A percentile compares a stretch with the other conserved stretches of the same genome.
Evolutionary conservation across 2,329 filamentous ascomycete species (phyloP).

Genomic region (Chrysosphaeria jannelii): DNA sequence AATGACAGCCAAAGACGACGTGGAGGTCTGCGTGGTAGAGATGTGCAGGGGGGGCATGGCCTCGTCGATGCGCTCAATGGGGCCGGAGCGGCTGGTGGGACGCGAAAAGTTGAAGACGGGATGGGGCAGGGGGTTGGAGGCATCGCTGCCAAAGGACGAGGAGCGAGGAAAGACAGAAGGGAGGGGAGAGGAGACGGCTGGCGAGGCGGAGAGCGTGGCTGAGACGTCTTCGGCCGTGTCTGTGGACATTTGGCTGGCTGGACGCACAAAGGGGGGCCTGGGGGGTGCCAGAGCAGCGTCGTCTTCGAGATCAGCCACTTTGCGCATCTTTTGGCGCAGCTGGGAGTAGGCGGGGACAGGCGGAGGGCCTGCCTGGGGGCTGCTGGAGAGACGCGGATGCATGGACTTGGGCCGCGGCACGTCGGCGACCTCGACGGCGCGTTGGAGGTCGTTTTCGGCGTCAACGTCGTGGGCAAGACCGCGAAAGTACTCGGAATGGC

Average conservation of each 20-base stretch:
- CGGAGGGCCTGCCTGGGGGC: no score
- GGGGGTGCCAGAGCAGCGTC: no score
- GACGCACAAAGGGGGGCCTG: no score
- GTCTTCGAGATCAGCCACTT: no score
- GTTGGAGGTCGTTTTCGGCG: slow-evolving; percentile 7
- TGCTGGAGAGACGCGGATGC: slow-evolving; percentile 47
- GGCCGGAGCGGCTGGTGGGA: slow-evolving; percentile 50
- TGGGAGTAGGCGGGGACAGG: no score
- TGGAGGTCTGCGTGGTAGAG: slow-evolving; percentile 30
- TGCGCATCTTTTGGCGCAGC: no score
- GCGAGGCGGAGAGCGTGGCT: slow-evolving; percentile 12
- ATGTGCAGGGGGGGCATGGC: slow-evolving; percentile 24
- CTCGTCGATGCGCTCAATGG: no score
- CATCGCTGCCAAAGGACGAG: slow-evolving; percentile 60
- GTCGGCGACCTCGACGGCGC: slow-evolving; percentile 23
- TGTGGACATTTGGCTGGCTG: slow-evolving; percentile 28
- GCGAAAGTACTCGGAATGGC: slow-evolving; percentile 55
- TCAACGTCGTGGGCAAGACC: slow-evolving; percentile 28
- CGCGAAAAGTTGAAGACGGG: slow-evolving; percentile 85
- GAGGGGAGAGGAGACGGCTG: no score
- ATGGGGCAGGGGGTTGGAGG: slow-evolving; percentile 34
- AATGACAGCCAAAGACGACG: slow-evolving; percentile 23
- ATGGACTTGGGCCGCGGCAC: slow-evolving; percentile 41
- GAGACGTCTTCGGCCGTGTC: slow-evolving; percentile 10
- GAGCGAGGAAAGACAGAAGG: slow-evolving; percentile 37